These are phyloP conservation scores for Alternaria arborescens DNA, from an alignment of 2,329 filamentous ascomycete species.

Conservation along the genomic window DNA sequence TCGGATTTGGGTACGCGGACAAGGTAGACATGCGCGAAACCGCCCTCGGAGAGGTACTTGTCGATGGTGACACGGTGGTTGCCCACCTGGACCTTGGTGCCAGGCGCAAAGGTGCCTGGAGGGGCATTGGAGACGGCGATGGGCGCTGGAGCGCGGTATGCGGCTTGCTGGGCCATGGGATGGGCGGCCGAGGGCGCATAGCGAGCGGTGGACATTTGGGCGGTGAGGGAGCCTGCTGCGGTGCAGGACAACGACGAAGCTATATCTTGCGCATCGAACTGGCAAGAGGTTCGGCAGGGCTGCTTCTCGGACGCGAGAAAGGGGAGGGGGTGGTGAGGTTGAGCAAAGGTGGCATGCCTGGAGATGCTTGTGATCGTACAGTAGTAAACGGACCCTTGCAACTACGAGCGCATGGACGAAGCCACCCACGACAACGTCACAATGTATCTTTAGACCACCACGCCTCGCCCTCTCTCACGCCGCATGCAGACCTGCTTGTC, in stretches of 20 bases:
- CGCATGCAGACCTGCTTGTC: background rate
- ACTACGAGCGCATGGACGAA: constrained; percentile 24
- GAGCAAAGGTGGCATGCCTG: constrained; percentile 23
- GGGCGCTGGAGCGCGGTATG: constrained; percentile 45
- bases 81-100: constrained; percentile 96
- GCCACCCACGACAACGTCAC: constrained; percentile 39
- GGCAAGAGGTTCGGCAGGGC: constrained; percentile 13
- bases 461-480: background rate
- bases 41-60: constrained; percentile 96
- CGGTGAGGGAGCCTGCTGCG: constrained; percentile 45
- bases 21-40: constrained; percentile 97
- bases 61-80: constrained; percentile 92
- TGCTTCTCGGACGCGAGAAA: constrained; percentile 11
- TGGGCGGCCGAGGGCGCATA: constrained; percentile 48
- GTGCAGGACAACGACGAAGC: constrained; percentile 40
- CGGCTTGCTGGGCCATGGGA: constrained; percentile 48
- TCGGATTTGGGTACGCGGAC: constrained; percentile 80
- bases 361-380: constrained; percentile 19
- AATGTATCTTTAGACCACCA: background rate
- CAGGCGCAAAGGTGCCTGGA: constrained; percentile 84
- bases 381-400: constrained; percentile 19
- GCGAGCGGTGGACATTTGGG: constrained; percentile 52
- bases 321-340: constrained; percentile 23
- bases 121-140: constrained; percentile 50
- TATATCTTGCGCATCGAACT: constrained; percentile 47